Evolutionary conservation across 352 stramenopile genomes (phyloP).

Genomic region (Phytophthora palmivora): DNA sequence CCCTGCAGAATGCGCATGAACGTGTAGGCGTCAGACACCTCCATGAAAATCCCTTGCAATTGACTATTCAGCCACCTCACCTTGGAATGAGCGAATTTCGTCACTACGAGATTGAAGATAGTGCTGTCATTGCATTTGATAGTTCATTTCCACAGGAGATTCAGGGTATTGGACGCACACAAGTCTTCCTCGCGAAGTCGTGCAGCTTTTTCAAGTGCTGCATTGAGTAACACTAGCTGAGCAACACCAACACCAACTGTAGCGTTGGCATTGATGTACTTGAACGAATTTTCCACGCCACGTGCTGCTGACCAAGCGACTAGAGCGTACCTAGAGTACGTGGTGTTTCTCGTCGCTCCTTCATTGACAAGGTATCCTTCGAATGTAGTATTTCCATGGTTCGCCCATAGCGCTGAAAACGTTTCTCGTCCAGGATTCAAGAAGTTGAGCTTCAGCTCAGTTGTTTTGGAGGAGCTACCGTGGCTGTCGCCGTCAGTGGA

Average conservation of each 20-base stretch:
- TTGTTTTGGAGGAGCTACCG: too few species aligned
- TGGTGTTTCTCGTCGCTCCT: constrained; percentile 7
- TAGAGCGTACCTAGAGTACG: constrained; percentile 19
- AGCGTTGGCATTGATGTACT: constrained; percentile 8
- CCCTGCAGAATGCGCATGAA: too few species aligned
- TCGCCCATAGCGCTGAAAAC: constrained; percentile 20
- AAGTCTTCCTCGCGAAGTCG: constrained; percentile 1
- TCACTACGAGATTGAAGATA: too few species aligned
- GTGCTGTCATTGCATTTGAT: too few species aligned
- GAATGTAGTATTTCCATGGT: constrained; percentile 2
- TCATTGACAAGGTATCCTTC: constrained; percentile 17
- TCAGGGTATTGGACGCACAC: constrained; percentile 12
- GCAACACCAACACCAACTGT: constrained; percentile 3
- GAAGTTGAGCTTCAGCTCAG: background rate
- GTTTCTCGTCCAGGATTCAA: constrained; percentile 25
- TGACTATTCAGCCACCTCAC: too few species aligned
- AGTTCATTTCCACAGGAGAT: too few species aligned
- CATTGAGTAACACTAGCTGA: constrained; percentile 2
- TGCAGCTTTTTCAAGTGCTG: constrained; percentile 3
- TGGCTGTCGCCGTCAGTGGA: background rate
- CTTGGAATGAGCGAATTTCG: too few species aligned
- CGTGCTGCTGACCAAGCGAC: constrained; percentile 15
- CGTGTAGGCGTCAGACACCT: too few species aligned
- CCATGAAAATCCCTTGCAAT: too few species aligned
- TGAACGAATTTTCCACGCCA: too few species aligned